Evolutionary conservation across 768 basidiomycete species (phyloP).

Genomic region (Termitomyces sp.): DNA sequence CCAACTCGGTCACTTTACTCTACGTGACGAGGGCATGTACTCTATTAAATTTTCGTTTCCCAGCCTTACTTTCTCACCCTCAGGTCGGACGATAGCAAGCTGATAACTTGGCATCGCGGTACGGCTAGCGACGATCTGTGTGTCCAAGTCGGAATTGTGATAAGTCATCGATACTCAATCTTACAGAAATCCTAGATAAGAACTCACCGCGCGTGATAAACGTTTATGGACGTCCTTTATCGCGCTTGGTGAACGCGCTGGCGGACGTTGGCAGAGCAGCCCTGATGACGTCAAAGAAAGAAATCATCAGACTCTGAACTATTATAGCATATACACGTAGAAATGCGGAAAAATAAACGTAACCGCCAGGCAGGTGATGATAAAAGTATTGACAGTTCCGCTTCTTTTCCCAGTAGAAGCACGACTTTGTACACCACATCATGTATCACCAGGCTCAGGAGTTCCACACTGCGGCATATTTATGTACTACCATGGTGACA

Average conservation of each 20-base stretch:
- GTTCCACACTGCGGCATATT: no score
- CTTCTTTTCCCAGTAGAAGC: not conserved
- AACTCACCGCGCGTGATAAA: not conserved
- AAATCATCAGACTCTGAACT: not conserved
- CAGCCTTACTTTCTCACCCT: not conserved
- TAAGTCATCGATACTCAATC: not conserved
- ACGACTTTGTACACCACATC: no score
- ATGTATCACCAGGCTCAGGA: no score
- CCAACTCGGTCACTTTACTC: conserved; percentile 93
- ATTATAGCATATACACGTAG: not conserved
- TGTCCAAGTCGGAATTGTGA: not conserved
- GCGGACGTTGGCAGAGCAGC: not conserved
- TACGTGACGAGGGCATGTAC: conserved; percentile 84
- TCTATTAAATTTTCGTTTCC: not conserved
- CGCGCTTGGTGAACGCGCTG: not conserved
- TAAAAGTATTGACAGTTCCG: not conserved
- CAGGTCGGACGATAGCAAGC: conserved; percentile 77
- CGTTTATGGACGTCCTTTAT: not conserved
- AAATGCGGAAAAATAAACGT: no score
- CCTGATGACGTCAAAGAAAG: not conserved
- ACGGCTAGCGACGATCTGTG: not conserved
- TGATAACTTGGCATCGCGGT: not conserved
- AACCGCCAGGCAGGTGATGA: not conserved
- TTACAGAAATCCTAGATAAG: not conserved
- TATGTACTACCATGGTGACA: no score